Evolutionary conservation across 192 early-diverging fungal species (phyloP).

Genomic region (Podila horticola): DNA sequence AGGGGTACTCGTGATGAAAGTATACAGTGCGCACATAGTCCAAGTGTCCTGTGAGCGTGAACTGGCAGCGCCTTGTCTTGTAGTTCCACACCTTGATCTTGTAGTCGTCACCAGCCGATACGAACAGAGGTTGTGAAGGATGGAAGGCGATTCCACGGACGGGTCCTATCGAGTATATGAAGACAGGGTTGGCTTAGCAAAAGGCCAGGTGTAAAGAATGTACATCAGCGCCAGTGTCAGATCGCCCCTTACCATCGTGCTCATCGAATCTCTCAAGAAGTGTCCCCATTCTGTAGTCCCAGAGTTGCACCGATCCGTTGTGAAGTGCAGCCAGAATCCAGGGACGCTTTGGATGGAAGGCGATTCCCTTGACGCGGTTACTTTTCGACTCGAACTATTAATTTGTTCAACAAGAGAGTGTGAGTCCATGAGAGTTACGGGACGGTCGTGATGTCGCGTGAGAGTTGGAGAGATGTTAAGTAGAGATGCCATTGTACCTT

Average conservation of each 20-base stretch:
- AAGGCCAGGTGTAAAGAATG: conserved; percentile 1
- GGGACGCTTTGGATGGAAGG: conserved; percentile 97
- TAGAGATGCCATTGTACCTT: conserved; percentile 60
- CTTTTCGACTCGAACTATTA: conserved; percentile 98
- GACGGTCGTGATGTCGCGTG: too few species aligned
- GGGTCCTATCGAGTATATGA: conserved; percentile 72
- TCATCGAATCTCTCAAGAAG: conserved; percentile 98
- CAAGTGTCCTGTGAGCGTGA: conserved; percentile 97
- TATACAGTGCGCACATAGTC: conserved; percentile 97
- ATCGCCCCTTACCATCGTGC: conserved; percentile 87
- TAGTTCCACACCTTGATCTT: conserved; percentile 99
- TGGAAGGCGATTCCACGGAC: conserved; percentile 98
- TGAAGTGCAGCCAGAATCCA: conserved; percentile 98
- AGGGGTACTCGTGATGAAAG: conserved; percentile 98
- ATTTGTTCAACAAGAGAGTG: neutral
- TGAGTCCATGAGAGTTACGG: too few species aligned
- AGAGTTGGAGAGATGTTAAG: neutral
- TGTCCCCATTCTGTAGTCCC: conserved; percentile 99
- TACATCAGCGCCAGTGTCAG: neutral
- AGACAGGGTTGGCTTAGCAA: neutral
- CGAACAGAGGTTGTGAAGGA: conserved; percentile 95
- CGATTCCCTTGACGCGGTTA: conserved; percentile 96
- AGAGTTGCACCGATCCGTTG: conserved; percentile 97
- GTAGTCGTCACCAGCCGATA: conserved; percentile 98
- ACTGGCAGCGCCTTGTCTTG: conserved; percentile 95